phyloP scores from a whole-genome alignment of 148 eudicot species.

The Camellia granthamiana region DNA sequence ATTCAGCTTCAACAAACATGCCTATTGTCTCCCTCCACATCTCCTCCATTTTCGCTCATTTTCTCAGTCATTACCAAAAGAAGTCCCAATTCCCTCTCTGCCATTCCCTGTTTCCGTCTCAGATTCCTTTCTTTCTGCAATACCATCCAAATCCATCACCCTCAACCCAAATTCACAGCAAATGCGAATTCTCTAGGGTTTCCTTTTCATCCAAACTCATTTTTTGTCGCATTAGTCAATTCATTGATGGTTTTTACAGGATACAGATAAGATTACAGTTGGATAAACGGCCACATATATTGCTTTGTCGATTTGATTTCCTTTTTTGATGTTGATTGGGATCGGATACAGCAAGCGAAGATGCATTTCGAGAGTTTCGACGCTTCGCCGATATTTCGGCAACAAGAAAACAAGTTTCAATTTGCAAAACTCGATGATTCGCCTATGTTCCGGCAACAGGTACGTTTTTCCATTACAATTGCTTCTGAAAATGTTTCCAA shows the following conservation, averaged over 20 bases:
- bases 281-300: not conserved
- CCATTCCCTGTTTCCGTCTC: not conserved
- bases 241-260: not conserved
- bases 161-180: not conserved
- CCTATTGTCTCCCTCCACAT: not conserved
- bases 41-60: constrained; percentile 10
- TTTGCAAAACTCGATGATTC: constrained; percentile 24
- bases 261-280: not conserved
- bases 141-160: not conserved
- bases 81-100: not conserved
- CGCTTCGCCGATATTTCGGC: constrained; percentile 14
- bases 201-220: not conserved
- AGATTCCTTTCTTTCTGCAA: not conserved
- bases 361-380: constrained; percentile 7
- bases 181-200: not conserved
- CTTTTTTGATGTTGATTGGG: not conserved
- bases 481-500: too few relatives aligned
- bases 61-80: not conserved
- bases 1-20: not conserved
- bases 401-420: constrained; percentile 17
- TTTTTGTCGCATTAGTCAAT: not conserved
- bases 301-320: not conserved
- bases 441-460: constrained; percentile 29
- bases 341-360: constrained; percentile 2
- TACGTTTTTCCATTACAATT: not conserved